Evolutionary conservation across 176 grass and related monocot species (phyloP).

Genomic region (Typha latifolia): DNA sequence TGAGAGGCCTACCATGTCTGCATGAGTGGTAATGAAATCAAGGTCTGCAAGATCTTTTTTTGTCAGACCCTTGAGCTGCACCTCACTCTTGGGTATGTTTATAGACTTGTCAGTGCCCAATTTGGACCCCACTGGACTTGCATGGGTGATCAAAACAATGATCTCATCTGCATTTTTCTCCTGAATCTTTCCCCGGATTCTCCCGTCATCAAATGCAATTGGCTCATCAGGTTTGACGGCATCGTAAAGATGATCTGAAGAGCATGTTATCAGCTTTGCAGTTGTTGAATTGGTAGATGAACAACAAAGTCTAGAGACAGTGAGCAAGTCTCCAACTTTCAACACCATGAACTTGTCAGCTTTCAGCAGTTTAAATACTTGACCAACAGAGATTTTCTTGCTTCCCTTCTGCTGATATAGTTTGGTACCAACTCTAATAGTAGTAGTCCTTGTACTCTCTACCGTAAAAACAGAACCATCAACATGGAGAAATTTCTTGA

Average conservation of each 20-base stretch:
- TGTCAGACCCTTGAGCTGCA: slow-evolving; percentile 5
- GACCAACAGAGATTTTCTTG: not conserved
- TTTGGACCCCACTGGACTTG: slow-evolving; percentile 18
- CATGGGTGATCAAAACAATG: slow-evolving; percentile 2
- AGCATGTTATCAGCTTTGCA: slow-evolving; percentile 7
- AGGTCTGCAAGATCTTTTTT: slow-evolving; percentile 17
- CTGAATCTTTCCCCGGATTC: slow-evolving; percentile 12
- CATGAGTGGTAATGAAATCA: slow-evolving; percentile 13
- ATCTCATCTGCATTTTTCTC: slow-evolving; percentile 5
- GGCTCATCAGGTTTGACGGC: slow-evolving; percentile 10
- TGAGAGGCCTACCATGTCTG: slow-evolving; percentile 20
- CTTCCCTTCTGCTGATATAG: not conserved
- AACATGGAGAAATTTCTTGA: not conserved
- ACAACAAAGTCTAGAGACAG: slow-evolving; percentile 1
- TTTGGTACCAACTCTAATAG: slow-evolving; percentile 13
- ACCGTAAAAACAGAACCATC: slow-evolving; percentile 3
- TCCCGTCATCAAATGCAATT: slow-evolving; percentile 21
- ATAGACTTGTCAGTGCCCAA: slow-evolving; percentile 18
- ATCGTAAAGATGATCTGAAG: slow-evolving; percentile 2
- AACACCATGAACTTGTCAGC: slow-evolving; percentile 1
- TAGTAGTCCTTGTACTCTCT: not conserved
- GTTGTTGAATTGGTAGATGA: not conserved
- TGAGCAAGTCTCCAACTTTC: slow-evolving; percentile 13
- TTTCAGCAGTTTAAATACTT: slow-evolving; percentile 11
- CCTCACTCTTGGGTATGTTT: slow-evolving; percentile 17